Conservation (phyloP, 2,329 filamentous ascomycete genomes). For the Penicillium sumatraense region DNA sequence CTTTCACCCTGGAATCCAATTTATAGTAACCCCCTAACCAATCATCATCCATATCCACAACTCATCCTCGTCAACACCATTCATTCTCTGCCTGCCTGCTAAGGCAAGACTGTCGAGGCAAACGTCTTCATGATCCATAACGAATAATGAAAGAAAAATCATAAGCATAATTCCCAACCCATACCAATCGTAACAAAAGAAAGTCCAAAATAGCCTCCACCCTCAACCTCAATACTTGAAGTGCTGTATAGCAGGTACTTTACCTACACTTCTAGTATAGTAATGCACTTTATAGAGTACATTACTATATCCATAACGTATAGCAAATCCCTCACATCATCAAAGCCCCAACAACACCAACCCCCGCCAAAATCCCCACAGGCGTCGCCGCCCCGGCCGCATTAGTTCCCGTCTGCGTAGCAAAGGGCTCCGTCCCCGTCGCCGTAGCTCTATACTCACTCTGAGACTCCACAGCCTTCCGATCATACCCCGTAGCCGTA, state of each 20-base stretch:
- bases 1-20: not conserved
- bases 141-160: not conserved
- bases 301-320: not conserved
- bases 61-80: not conserved
- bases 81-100: no score
- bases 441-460: slow-evolving; percentile 20
- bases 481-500: slow-evolving; percentile 36
- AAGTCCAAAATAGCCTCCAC: not conserved
- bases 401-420: slow-evolving; percentile 14
- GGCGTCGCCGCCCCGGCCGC: slow-evolving; percentile 6
- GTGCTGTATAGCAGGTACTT: no score
- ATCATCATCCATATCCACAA: not conserved
- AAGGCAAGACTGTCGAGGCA: no score
- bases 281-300: no score
- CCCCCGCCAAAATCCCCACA: slow-evolving; percentile 7
- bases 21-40: no score
- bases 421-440: slow-evolving; percentile 13
- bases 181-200: not conserved
- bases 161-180: not conserved
- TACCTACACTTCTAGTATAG: no score
- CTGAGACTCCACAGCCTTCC: slow-evolving; percentile 23
- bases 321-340: not conserved
- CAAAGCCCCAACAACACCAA: slow-evolving; percentile 15
- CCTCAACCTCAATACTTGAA: no score
- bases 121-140: not conserved